Evolutionary conservation across 148 eudicot species (phyloP).

Genomic region (Chenopodium formosanum): DNA sequence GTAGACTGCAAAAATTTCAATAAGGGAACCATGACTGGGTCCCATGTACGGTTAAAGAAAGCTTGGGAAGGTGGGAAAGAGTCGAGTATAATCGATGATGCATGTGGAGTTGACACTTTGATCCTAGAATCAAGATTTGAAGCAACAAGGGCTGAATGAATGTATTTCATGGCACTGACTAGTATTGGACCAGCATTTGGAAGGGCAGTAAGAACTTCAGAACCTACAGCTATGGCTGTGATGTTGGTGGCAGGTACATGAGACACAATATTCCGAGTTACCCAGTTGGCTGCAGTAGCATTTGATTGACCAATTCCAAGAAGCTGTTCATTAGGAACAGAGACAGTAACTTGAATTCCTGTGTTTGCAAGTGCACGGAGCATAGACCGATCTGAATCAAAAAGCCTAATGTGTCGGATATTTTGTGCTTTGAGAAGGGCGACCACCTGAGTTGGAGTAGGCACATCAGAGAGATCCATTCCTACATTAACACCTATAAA

Average conservation of each 20-base stretch:
- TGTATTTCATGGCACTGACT: conserved; percentile 65
- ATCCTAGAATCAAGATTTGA: conserved; percentile 64
- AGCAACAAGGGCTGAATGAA: conserved; percentile 81
- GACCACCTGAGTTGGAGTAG: conserved; percentile 78
- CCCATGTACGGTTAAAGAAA: conserved; percentile 85
- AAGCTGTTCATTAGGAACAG: conserved; percentile 84
- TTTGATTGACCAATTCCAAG: conserved; percentile 91
- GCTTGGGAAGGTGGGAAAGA: conserved; percentile 98
- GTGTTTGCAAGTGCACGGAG: conserved; percentile 77
- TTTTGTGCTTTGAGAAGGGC: conserved; percentile 83
- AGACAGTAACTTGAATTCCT: conserved; percentile 67
- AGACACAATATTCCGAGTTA: conserved; percentile 63
- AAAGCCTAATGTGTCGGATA: conserved; percentile 70
- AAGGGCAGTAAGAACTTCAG: conserved; percentile 79
- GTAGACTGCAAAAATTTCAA: conserved; percentile 76
- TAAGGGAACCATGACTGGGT: conserved; percentile 74
- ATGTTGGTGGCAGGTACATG: conserved; percentile 88
- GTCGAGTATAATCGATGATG: conserved; percentile 80
- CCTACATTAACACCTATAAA: conserved; percentile 86
- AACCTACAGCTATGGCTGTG: conserved; percentile 79
- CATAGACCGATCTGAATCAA: conserved; percentile 71
- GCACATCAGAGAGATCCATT: conserved; percentile 64
- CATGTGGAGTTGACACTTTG: conserved; percentile 85
- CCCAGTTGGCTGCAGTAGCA: conserved; percentile 93
- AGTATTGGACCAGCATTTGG: conserved; percentile 87